A percentile compares a stretch with the other conserved stretches of the same genome.
Evolutionary conservation across 164 flowering plant species (phyloP).

Genomic region (Echeveria elegans): DNA sequence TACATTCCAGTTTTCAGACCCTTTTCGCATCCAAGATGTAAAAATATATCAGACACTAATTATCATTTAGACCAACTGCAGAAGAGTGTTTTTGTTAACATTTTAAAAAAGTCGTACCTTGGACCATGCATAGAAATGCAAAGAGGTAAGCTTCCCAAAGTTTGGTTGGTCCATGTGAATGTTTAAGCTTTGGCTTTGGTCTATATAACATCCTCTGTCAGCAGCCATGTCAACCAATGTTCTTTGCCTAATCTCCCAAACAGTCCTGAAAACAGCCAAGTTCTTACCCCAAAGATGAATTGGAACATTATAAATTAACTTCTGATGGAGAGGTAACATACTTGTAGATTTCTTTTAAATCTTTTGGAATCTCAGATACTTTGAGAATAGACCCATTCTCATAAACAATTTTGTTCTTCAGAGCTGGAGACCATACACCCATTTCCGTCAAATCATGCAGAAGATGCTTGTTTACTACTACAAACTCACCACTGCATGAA

Average conservation of each 20-base stretch:
- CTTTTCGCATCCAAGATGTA: slow-evolving; percentile 12
- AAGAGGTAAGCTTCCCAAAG: slow-evolving; percentile 84
- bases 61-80: slow-evolving; percentile 16
- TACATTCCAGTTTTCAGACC: slow-evolving; percentile 95
- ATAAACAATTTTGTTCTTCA: slow-evolving; percentile 78
- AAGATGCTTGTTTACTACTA: slow-evolving; percentile 96
- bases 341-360: slow-evolving; percentile 71
- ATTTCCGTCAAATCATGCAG: slow-evolving; percentile 94
- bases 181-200: slow-evolving; percentile 97
- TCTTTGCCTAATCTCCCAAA: slow-evolving; percentile 97
- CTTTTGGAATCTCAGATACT: slow-evolving; percentile 64
- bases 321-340: slow-evolving; percentile 17
- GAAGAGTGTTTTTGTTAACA: slow-evolving; percentile 27
- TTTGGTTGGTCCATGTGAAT: slow-evolving; percentile 96
- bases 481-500: slow-evolving; percentile 84
- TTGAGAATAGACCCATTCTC: slow-evolving; percentile 83
- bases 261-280: slow-evolving; percentile 45
- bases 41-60: neutral
- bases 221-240: slow-evolving; percentile 94
- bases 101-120: slow-evolving; percentile 15
- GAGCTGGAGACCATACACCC: slow-evolving; percentile 87
- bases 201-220: slow-evolving; percentile 90
- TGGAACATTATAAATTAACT: neutral
- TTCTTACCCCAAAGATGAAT: slow-evolving; percentile 10
- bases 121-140: slow-evolving; percentile 90